Conservation (phyloP, 345 rosid genomes). For the Populus deltoides region DNA sequence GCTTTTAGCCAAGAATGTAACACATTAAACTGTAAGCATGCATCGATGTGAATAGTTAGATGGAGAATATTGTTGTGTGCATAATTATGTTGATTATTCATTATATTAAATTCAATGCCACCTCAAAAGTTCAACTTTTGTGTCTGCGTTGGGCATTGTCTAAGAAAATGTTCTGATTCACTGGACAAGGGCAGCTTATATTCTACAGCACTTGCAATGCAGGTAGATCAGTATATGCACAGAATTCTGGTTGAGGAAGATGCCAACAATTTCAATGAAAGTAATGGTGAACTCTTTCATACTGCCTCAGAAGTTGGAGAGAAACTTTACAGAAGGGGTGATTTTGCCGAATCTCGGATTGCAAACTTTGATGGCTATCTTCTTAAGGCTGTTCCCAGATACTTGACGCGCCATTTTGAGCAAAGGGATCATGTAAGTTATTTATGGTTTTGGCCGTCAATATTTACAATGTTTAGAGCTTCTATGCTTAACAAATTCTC, state of each 20-base stretch:
- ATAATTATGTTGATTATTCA: not conserved
- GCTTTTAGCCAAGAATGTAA: slow-evolving; percentile 86
- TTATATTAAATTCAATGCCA: slow-evolving; percentile 2
- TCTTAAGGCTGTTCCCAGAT: slow-evolving; percentile 60
- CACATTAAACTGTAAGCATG: slow-evolving; percentile 28
- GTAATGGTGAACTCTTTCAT: slow-evolving; percentile 45
- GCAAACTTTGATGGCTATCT: slow-evolving; percentile 53
- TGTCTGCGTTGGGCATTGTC: not conserved
- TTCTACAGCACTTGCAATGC: slow-evolving; percentile 21
- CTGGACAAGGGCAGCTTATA: slow-evolving; percentile 7
- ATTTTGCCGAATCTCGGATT: slow-evolving; percentile 67
- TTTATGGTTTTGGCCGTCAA: slow-evolving; percentile 1
- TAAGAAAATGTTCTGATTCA: not conserved
- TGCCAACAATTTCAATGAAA: slow-evolving; percentile 36
- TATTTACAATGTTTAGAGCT: not conserved
- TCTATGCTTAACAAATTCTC: slow-evolving; percentile 2
- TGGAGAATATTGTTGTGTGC: slow-evolving; percentile 4
- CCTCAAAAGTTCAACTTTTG: slow-evolving; percentile 9
- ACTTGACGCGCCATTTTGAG: slow-evolving; percentile 65
- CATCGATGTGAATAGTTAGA: slow-evolving; percentile 20
- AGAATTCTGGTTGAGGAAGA: slow-evolving; percentile 84
- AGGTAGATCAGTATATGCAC: slow-evolving; percentile 85
- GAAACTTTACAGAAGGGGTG: slow-evolving; percentile 67
- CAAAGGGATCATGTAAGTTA: slow-evolving; percentile 64
- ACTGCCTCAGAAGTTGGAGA: slow-evolving; percentile 71